These are phyloP conservation scores for Skeletonema potamos DNA, from an alignment of 108 stramenopile species.

Conservation along the genomic window DNA sequence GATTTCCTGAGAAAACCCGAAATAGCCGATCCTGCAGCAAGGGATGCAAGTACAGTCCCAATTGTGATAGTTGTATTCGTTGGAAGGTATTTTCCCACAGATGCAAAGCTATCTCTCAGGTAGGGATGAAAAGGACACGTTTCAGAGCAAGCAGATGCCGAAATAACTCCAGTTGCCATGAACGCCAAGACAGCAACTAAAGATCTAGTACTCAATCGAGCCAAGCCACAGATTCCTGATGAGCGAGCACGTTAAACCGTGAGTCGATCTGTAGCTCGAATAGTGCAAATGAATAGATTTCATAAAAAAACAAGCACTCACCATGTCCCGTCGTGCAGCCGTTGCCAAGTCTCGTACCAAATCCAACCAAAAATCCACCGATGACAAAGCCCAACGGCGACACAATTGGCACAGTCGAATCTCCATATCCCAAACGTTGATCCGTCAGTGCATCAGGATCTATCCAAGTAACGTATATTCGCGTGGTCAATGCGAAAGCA, in stretches of 20 bases:
- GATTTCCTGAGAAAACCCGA: conserved; percentile 12
- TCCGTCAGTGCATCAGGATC: conserved; percentile 36
- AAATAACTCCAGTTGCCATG: conserved; percentile 65
- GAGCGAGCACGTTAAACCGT: no score
- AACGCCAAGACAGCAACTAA: conserved; percentile 76
- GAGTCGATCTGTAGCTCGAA: no score
- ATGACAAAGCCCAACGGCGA: conserved; percentile 49
- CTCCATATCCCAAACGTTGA: conserved; percentile 12
- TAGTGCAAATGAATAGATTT: no score
- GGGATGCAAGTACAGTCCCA: conserved; percentile 19
- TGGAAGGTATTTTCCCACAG: conserved; percentile 6
- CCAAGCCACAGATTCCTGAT: conserved; percentile 72
- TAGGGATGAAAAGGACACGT: conserved; percentile 43
- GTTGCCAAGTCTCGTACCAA: conserved; percentile 71
- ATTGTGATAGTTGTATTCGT: conserved; percentile 16
- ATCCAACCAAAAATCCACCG: conserved; percentile 74
- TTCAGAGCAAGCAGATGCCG: conserved; percentile 28
- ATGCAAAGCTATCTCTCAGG: conserved; percentile 11
- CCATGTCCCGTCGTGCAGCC: conserved; percentile 80
- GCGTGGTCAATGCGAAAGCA: conserved; percentile 48
- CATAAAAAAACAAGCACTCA: no score
- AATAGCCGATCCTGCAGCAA: conserved; percentile 15
- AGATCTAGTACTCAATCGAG: conserved; percentile 70
- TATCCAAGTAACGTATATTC: conserved; percentile 27
- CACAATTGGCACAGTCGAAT: conserved; percentile 17